Conservation (phyloP, 306 rosid genomes). For the Glycine soja region DNA sequence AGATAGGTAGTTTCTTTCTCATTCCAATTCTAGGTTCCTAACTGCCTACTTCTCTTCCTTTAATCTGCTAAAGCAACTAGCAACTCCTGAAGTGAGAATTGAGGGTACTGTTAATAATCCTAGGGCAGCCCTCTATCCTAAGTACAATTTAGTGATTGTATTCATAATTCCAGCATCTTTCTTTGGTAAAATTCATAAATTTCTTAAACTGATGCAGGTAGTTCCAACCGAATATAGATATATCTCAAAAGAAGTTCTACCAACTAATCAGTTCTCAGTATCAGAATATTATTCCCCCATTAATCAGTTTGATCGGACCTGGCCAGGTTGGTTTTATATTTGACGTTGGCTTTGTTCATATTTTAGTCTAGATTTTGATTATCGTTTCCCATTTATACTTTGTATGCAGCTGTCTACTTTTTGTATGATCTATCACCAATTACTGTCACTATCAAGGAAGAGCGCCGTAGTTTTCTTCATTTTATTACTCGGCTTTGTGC, state of each 20-base stretch:
- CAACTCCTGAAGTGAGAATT: conserved; percentile 12
- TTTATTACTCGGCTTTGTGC: conserved; percentile 97
- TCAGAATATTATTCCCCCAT: conserved; percentile 94
- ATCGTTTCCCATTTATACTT: conserved; percentile 35
- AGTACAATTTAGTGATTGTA: not conserved
- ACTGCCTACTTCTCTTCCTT: not conserved
- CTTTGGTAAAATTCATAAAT: not conserved
- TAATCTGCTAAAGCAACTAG: not conserved
- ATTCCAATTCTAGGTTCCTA: no score
- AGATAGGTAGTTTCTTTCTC: no score
- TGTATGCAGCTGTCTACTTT: conserved; percentile 92
- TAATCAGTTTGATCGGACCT: conserved; percentile 72
- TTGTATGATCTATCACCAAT: conserved; percentile 97
- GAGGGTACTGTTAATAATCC: conserved; percentile 16
- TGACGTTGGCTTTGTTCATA: conserved; percentile 26
- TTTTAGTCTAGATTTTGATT: conserved; percentile 42
- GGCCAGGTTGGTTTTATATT: conserved; percentile 84
- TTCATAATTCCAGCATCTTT: not conserved
- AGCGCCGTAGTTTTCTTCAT: conserved; percentile 96
- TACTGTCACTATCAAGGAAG: conserved; percentile 96
- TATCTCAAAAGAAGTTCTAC: conserved; percentile 84
- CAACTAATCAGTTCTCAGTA: conserved; percentile 97
- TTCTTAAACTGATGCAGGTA: conserved; percentile 66
- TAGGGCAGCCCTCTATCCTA: not conserved
- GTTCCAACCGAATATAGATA: conserved; percentile 95